These are phyloP conservation scores for Polyplosphaeria fusca DNA, from an alignment of 495 filamentous ascomycete species.

Conservation along the genomic window DNA sequence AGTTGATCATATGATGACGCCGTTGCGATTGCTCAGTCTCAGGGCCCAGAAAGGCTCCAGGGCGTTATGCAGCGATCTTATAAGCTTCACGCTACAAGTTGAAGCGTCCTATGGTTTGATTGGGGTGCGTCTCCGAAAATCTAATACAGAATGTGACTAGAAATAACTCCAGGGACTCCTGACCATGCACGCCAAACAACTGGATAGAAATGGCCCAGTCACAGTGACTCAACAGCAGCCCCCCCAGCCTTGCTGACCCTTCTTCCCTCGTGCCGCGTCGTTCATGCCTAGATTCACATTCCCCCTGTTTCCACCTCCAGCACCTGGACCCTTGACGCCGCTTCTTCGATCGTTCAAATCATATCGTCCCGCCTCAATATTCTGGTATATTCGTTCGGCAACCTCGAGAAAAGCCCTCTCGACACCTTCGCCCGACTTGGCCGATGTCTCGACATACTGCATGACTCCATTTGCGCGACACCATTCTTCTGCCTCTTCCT, in stretches of 20 bases:
- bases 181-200: too few relatives aligned
- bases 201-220: too few relatives aligned
- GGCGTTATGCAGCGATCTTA: too few relatives aligned
- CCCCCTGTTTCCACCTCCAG: slow-evolving; percentile 48
- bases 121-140: too few relatives aligned
- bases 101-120: too few relatives aligned
- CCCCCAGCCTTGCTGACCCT: slow-evolving; percentile 24
- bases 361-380: slow-evolving; percentile 89
- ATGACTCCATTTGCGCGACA: slow-evolving; percentile 75
- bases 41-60: too few relatives aligned
- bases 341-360: slow-evolving; percentile 90
- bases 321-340: slow-evolving; percentile 80
- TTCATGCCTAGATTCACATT: slow-evolving; percentile 58
- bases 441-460: slow-evolving; percentile 91
- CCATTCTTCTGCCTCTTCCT: slow-evolving; percentile 82
- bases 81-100: too few relatives aligned
- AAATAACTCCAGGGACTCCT: too few relatives aligned
- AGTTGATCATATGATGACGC: too few relatives aligned
- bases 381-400: slow-evolving; percentile 88
- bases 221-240: slow-evolving; percentile 33
- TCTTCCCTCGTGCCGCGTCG: slow-evolving; percentile 42
- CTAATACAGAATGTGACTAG: too few relatives aligned
- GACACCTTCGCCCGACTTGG: slow-evolving; percentile 89
- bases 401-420: slow-evolving; percentile 90
- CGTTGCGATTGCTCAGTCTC: too few relatives aligned